Percentiles rank a stretch among this genome's conserved stretches.
Evolutionary conservation across 352 stramenopile species (phyloP).

Genomic region (Pythium folliculosum): DNA sequence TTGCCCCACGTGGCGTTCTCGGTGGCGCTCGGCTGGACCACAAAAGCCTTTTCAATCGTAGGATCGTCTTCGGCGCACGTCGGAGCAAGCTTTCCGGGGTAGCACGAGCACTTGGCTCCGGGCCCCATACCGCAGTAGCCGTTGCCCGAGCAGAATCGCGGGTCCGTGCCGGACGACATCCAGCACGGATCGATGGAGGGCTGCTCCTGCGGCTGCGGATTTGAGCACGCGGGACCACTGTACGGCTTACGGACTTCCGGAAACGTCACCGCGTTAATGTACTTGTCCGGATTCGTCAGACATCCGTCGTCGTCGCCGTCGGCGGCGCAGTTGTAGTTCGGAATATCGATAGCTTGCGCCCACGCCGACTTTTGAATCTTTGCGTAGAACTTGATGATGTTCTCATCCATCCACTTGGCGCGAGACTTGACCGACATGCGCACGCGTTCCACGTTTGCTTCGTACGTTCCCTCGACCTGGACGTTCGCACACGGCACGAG

Average conservation of each 20-base stretch:
- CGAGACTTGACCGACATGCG: conserved; percentile 47
- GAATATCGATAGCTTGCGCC: conserved; percentile 51
- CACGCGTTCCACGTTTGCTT: conserved; percentile 37
- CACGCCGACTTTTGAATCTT: conserved; percentile 48
- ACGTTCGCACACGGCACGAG: conserved; percentile 57
- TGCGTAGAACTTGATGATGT: conserved; percentile 65
- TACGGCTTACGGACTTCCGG: conserved; percentile 57
- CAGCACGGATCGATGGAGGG: conserved; percentile 79
- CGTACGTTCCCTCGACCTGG: conserved; percentile 53
- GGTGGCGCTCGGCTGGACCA: not conserved
- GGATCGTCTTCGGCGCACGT: conserved; percentile 14
- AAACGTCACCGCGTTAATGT: conserved; percentile 62
- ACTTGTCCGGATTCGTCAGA: conserved; percentile 54
- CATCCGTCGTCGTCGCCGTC: conserved; percentile 67
- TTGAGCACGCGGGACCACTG: conserved; percentile 34
- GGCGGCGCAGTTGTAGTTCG: conserved; percentile 66
- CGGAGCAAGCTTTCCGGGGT: conserved; percentile 14
- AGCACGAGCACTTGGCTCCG: conserved; percentile 68
- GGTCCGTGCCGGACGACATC: conserved; percentile 63
- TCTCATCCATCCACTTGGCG: conserved; percentile 70
- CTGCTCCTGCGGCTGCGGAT: conserved; percentile 18
- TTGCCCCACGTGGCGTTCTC: conserved; percentile 13
- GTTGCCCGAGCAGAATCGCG: conserved; percentile 72
- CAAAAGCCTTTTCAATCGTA: not conserved
- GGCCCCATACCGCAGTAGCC: conserved; percentile 64